Evolutionary conservation across 768 basidiomycete genomes (phyloP).

Genomic region (Rossbeevera mucosa): DNA sequence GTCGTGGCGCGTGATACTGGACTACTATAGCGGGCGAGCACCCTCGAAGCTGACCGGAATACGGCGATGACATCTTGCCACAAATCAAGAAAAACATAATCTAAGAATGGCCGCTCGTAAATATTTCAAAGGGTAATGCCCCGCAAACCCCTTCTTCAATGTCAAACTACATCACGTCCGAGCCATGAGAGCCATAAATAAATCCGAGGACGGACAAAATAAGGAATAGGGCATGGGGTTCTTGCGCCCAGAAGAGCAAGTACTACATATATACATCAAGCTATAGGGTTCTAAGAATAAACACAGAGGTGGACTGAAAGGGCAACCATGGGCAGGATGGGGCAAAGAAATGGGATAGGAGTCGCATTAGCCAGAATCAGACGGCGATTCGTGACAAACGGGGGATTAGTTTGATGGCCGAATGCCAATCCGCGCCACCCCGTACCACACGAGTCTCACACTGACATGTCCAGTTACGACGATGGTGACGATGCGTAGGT

Average conservation of each 20-base stretch:
- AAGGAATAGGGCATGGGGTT: not conserved
- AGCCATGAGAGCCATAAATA: not conserved
- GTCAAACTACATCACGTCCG: not conserved
- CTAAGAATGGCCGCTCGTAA: not conserved
- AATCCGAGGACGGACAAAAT: not conserved
- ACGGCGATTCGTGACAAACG: not conserved
- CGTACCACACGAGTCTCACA: not conserved
- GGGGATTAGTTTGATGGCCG: not conserved
- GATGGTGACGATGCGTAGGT: not conserved
- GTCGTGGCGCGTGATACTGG: no score
- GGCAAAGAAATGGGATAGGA: not conserved
- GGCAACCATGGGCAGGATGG: not conserved
- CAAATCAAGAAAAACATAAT: not conserved
- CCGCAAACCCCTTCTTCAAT: not conserved
- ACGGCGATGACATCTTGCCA: not conserved
- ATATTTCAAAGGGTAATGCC: not conserved
- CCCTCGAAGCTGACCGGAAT: not conserved
- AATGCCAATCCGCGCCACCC: not conserved
- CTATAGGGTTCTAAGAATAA: not conserved
- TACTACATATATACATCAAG: not conserved
- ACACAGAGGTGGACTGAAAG: not conserved
- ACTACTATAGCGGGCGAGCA: not conserved
- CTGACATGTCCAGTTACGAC: not conserved
- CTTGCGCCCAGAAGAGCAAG: not conserved
- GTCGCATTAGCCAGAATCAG: not conserved